Evolutionary conservation across 306 rosid species (phyloP).

Genomic region (Prunus dulcis): DNA sequence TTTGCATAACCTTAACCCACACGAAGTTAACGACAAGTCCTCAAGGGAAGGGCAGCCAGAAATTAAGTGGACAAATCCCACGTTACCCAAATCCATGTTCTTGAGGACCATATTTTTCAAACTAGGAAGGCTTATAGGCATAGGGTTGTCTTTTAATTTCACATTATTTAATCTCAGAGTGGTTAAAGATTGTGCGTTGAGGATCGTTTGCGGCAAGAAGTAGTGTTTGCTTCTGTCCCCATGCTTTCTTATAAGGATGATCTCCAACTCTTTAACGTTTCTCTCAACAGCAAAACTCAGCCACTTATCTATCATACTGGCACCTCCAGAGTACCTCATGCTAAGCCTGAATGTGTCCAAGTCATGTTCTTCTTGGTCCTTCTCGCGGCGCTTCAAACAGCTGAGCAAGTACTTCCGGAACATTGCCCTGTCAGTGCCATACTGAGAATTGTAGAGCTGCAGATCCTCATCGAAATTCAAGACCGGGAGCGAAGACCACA

Average conservation of each 20-base stretch:
- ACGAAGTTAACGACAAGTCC: background rate
- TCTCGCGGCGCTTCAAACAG: background rate
- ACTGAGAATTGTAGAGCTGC: background rate
- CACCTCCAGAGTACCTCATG: background rate
- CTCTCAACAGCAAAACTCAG: background rate
- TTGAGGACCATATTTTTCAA: constrained; percentile 5
- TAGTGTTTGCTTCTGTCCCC: background rate
- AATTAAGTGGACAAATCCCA: background rate
- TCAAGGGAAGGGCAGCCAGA: background rate
- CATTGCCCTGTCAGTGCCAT: background rate
- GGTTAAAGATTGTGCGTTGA: background rate
- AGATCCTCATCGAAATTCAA: background rate
- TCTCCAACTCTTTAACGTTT: constrained; percentile 4
- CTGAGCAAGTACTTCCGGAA: background rate
- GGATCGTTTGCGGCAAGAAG: background rate
- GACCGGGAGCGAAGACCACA: constrained; percentile 7
- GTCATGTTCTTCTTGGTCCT: background rate
- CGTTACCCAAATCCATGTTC: background rate
- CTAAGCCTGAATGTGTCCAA: background rate
- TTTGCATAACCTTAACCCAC: background rate
- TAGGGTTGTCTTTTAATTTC: background rate
- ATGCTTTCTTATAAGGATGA: background rate
- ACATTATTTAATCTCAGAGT: background rate
- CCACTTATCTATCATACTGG: background rate
- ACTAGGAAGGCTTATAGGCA: background rate